Conservation (phyloP, 345 rosid genomes). For the Eucalyptus camaldulensis region DNA sequence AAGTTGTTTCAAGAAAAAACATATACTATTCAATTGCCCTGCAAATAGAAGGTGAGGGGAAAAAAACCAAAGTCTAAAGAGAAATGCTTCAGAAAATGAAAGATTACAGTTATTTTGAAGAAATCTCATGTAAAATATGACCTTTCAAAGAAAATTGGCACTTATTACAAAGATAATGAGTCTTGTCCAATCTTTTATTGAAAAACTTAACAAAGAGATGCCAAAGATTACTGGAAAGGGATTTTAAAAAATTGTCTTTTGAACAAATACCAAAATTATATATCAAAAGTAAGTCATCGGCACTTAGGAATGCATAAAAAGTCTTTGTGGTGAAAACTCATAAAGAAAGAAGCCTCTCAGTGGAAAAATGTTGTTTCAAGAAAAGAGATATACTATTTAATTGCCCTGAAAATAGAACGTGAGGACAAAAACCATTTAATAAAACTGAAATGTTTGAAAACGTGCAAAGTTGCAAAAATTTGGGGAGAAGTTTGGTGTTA, state of each 20-base stretch:
- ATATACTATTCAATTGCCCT: background rate
- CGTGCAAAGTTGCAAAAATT: background rate
- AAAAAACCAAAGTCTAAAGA: background rate
- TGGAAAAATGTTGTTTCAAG: background rate
- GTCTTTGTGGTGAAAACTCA: background rate
- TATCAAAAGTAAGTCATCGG: background rate
- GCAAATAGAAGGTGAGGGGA: background rate
- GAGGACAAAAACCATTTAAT: background rate
- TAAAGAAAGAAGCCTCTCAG: background rate
- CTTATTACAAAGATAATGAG: background rate
- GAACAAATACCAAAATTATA: background rate
- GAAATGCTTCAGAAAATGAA: background rate
- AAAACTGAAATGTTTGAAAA: background rate
- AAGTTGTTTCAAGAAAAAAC: background rate
- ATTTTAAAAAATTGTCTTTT: background rate
- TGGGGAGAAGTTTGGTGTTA: too few species aligned
- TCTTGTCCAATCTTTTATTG: background rate
- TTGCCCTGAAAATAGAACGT: background rate
- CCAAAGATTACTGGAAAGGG: background rate
- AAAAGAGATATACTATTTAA: background rate
- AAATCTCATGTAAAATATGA: background rate
- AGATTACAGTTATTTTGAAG: background rate
- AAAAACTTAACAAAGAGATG: background rate
- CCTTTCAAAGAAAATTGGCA: background rate
- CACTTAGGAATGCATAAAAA: background rate